A percentile compares a stretch with the other conserved stretches of the same genome.
Evolutionary conservation across 495 filamentous ascomycete genomes (phyloP).

Genomic region (Chaetomidium leptoderma): DNA sequence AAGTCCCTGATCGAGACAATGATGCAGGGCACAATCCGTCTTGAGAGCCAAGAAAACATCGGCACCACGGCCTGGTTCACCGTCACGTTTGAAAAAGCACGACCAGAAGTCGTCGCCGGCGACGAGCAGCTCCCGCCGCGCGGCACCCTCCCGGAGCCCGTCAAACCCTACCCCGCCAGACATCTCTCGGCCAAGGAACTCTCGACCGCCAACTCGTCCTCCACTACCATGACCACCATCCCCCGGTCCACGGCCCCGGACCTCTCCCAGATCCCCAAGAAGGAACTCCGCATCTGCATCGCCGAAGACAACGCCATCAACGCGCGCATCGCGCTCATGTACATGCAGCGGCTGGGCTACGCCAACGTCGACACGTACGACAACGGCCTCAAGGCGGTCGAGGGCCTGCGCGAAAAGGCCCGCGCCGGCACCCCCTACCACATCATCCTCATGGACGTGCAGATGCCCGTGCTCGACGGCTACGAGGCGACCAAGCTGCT

Average conservation of each 20-base stretch:
- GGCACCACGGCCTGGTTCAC: slow-evolving; percentile 87
- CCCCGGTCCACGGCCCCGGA: slow-evolving; percentile 52
- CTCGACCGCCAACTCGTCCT: neutral
- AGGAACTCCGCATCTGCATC: slow-evolving; percentile 78
- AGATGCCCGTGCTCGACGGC: slow-evolving; percentile 93
- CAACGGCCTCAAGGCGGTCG: slow-evolving; percentile 80
- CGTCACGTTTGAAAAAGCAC: slow-evolving; percentile 73
- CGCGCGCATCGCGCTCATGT: slow-evolving; percentile 85
- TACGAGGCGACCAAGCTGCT: slow-evolving; percentile 85
- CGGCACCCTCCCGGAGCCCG: neutral
- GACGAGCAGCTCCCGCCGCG: slow-evolving; percentile 39
- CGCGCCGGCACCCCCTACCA: slow-evolving; percentile 66
- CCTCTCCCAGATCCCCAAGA: slow-evolving; percentile 63
- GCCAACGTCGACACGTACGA: slow-evolving; percentile 73
- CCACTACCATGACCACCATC: neutral
- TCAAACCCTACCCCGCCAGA: slow-evolving; percentile 13
- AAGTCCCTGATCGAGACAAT: slow-evolving; percentile 92
- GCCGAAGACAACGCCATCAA: slow-evolving; percentile 92
- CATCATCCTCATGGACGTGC: slow-evolving; percentile 89
- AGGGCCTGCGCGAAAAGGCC: slow-evolving; percentile 70
- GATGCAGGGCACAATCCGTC: slow-evolving; percentile 74
- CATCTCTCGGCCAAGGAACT: slow-evolving; percentile 1
- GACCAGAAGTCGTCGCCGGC: slow-evolving; percentile 49
- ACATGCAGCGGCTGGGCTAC: slow-evolving; percentile 78
- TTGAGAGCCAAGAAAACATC: slow-evolving; percentile 68